phyloP scores from a whole-genome alignment of 2,329 filamentous ascomycete species.

The Trichoderma endophyticum region DNA sequence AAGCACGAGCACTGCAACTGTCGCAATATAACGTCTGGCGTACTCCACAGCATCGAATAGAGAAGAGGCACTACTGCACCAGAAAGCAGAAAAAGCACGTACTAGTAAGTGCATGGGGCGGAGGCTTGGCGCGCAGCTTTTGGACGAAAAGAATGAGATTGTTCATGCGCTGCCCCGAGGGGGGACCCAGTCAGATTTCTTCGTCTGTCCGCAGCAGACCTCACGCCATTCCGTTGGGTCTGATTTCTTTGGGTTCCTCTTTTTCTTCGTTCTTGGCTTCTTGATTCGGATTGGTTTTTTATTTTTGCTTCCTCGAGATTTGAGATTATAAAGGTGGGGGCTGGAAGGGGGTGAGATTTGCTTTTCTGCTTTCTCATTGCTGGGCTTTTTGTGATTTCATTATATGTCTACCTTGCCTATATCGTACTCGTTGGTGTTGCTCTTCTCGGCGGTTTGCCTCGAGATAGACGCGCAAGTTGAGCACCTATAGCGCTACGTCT shows the following conservation, averaged over 20 bases:
- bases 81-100: neutral
- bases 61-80: neutral
- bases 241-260: neutral
- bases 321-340: neutral
- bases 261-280: neutral
- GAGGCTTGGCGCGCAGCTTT: neutral
- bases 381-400: neutral
- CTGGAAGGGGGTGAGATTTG: neutral
- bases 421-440: neutral
- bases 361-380: neutral
- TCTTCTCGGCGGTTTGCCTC: neutral
- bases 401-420: neutral
- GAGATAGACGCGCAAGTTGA: neutral
- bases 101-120: slow-evolving; percentile 2
- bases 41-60: neutral
- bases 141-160: neutral
- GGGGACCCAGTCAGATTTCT: neutral
- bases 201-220: neutral
- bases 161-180: neutral
- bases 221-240: slow-evolving; percentile 6
- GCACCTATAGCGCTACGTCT: neutral
- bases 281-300: neutral
- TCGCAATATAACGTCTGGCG: neutral
- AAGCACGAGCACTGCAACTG: neutral
- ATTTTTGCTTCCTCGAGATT: neutral